phyloP scores from a whole-genome alignment of 257 asterid species.

The Solanum commersonii region DNA sequence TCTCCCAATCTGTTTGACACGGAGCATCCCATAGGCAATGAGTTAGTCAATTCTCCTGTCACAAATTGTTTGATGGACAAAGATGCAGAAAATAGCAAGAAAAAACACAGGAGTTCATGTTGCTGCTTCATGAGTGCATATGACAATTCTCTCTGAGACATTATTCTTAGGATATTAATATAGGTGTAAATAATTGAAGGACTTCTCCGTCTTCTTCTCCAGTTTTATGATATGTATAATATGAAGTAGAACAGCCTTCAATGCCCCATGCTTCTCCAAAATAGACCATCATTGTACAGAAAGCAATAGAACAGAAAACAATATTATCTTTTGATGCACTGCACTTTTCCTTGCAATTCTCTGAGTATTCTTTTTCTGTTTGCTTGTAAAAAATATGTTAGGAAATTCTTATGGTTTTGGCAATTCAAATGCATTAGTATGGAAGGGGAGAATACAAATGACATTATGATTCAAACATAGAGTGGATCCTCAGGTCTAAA shows the following conservation, averaged over 20 bases:
- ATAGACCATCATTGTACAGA: neutral
- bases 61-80: constrained; percentile 20
- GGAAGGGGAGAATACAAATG: neutral
- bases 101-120: constrained; percentile 6
- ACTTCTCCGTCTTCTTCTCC: neutral
- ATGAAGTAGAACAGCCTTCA: neutral
- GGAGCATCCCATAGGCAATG: constrained; percentile 10
- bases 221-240: neutral
- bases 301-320: neutral
- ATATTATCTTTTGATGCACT: neutral
- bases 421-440: neutral
- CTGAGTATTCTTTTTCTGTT: neutral
- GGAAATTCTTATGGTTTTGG: neutral
- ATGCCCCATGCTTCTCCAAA: neutral
- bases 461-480: neutral
- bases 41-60: constrained; percentile 15
- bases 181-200: neutral
- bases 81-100: constrained; percentile 5
- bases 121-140: constrained; percentile 16
- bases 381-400: neutral
- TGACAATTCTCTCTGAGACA: neutral
- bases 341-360: neutral
- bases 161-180: neutral
- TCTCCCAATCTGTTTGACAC: constrained; percentile 1
- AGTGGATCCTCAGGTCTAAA: neutral